Evolutionary conservation across 768 basidiomycete genomes (phyloP), one percentile per base, ranked within the genome.

Genomic region (Kwoniella sp.): DNA sequence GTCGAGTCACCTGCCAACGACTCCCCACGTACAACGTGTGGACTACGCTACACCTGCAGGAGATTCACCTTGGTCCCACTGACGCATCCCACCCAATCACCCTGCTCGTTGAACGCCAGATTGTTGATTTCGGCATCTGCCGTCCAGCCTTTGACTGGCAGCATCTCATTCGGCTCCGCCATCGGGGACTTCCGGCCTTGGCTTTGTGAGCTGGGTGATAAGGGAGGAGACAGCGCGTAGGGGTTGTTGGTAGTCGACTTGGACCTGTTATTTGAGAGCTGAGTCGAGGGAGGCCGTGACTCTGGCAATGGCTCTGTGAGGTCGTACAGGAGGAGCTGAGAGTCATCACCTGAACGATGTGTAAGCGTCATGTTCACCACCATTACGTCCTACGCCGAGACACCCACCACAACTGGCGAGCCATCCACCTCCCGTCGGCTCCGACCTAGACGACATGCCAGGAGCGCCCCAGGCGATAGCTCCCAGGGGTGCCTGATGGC

Each of bases 301-400:
- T 54, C 55, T 17, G 65, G 67, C 8, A 70, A 47, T 10, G 62
- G 67, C 14, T 37, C 28, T 11, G 68, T 66, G n/a, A 95, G 80
- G 70, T 98, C 92, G 88, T 92, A 98, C 12, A 98, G 73, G 9
- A 95, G 77, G n/a, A 95, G 78, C 76, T 93, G 91, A 59, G 86
- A 87, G 75, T 98, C 92, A 71, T 98, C 92, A 50, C 84, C 91
- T 95, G 53, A 22, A 10, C n/a, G n/a, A n/a, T n/a, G n/a, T n/a
- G n/a, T n/a, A n/a, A n/a, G n/a, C n/a, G n/a, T n/a, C n/a, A n/a
- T n/a, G n/a, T n/a, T n/a, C n/a, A n/a, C n/a, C n/a, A n/a, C n/a
- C n/a, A n/a, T n/a, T n/a, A n/a, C n/a, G n/a, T n/a, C n/a, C n/a
- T n/a, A n/a, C n/a, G n/a, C n/a, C n/a, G n/a, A n/a, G n/a, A n/a